Evolutionary conservation across 164 flowering plant genomes (phyloP), one percentile per base, ranked within the genome.

Genomic region (Vitis amurensis): DNA sequence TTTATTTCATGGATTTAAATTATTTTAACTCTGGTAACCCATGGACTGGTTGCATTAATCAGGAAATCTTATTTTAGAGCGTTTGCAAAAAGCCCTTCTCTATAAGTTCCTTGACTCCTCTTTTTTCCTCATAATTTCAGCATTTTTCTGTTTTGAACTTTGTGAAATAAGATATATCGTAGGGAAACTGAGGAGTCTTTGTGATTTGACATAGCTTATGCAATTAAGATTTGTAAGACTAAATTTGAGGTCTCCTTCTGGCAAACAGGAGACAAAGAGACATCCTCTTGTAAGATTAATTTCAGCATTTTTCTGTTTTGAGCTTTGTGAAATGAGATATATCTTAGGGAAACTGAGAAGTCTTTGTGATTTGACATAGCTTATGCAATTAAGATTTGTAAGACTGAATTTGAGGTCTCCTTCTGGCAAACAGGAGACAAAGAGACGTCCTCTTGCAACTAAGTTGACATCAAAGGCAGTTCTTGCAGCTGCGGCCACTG

Each of bases 401-500:
- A 37, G 11, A 16, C 19, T 47, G 23, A 55, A 19, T 50, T 29
- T 11, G 31, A 17, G 31, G 1, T 59, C 27, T 55, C 51, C 57
- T 74, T 63, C 16, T 68, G 64, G 53, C 12, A 64, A 76, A 53
- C 88, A 95, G 99, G 99, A 95, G 80, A 78, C 82, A 17, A 87
- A 69, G 75, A 89, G 81, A 71, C 79, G 90, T 9, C 88, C 89
- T 66, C 71, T 74, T 61, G 75, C 88, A 11, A 73, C 85, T 17
- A 93, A 90, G 76, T 62, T 84, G 78, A 88, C 90, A 13, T 64
- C 91, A 27, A 92, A 92, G 79, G 84, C 88, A 51, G 79, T 88
- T 67, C 84, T 84, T 71, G 86, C 91, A n/a, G 92, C 94, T 55
- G 99, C 99, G 57, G 93, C 93, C 2, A 85, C 88, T 17, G 98